Base-by-base conservation (phyloP, 495 filamentous ascomycete species). In the Podospora fimiseda region DNA sequence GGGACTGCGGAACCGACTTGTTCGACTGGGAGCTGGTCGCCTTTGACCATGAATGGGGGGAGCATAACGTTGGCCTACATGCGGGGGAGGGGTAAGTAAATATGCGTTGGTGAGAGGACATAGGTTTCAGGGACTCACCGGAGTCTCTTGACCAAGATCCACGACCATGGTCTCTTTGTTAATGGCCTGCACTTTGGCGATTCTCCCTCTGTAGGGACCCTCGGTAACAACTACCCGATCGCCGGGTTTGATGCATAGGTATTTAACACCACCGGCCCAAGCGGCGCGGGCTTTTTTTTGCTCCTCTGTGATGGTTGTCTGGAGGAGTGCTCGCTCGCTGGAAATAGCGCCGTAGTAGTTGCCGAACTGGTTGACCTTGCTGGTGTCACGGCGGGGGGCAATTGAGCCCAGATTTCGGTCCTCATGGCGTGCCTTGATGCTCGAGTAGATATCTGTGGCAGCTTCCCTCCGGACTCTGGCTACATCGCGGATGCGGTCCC, bases 201-300 rank as follows among this genome's bases (percentile, higher is more conserved):
- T 95, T 69, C 84, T 85, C 52, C 89, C 89, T 72, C 83, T 85
- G 56, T 91, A 86, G 52, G 73, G 73, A 18, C 91, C 90, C 45
- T 84, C 82, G 42, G 86, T 70, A 27, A 95, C 65, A 33, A 89
- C 88, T 24, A 95, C 88, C 49, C 91, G 77, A 61, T 96, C 91
- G 8, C 80, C 83, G 7, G 68, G 61, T 14, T 73, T 78, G 57
- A 96, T 75, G 51, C 85, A 85, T 55, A 84, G 74, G 57, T 76
- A 74, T 60, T 78, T 74, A 38, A 75, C 70, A 49, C 80, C 82
- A 40, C 74, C 74, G 24, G 64, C 64, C 74, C 74, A 78, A 9
- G 66, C 60, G 27, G 61, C 64, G 19, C 74, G 70, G 37, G 57
- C 59, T 11, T 63, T 51, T 13, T 37, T 56, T 47, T 66, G 52